Base-by-base conservation (phyloP, 768 basidiomycete species). In the Boletus bicolor region DNA sequence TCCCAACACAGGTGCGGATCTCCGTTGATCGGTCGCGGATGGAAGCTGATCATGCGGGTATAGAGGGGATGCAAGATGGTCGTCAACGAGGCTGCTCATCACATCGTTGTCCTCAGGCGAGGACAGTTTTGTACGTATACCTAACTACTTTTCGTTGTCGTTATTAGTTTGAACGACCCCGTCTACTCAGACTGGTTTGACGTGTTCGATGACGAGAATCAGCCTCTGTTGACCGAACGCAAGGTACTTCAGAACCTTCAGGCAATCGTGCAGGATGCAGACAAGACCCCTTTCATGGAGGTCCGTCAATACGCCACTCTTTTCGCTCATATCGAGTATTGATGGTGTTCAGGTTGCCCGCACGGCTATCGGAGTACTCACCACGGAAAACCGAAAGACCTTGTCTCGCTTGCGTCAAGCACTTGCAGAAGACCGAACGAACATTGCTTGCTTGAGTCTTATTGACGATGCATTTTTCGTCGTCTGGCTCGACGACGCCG, bases 391-490 rank as follows among this genome's bases (percentile, higher is more conserved):
- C 67, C 80, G 96, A 35, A 95, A 91, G 73, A 84, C 87, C 15
- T 98, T 95, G 96, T 93, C 91, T 6, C 71, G 72, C 4, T 79
- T 94, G 7, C 85, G 95, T 21, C 69, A 77, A 2, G 78, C 81
- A 34, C 80, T 98, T 15, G 73, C 81, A 17, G 63, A 75, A 39
- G 87, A 96, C 73, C 74, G 80, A 45, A 83, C 84, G 65, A 98
- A 98, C 68, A 83, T 85, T 26, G 75, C 82, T 1, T 95, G 93
- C 59, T 79, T 99, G 39, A 77, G 84, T 5, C 84, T 97, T 37
- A 82, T 98, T 51, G 95, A 98, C 70, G 83, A 87, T 47, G 93
- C 96, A 0, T 73, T 99, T 39, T 99, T 99, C 64, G 76, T 98
- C 10, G 92, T 98, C 14, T 96, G 95, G 68, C 75, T 98, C 43